Evolutionary conservation across 2,329 filamentous ascomycete genomes (phyloP).

Genomic region (Aspergillus sp.): DNA sequence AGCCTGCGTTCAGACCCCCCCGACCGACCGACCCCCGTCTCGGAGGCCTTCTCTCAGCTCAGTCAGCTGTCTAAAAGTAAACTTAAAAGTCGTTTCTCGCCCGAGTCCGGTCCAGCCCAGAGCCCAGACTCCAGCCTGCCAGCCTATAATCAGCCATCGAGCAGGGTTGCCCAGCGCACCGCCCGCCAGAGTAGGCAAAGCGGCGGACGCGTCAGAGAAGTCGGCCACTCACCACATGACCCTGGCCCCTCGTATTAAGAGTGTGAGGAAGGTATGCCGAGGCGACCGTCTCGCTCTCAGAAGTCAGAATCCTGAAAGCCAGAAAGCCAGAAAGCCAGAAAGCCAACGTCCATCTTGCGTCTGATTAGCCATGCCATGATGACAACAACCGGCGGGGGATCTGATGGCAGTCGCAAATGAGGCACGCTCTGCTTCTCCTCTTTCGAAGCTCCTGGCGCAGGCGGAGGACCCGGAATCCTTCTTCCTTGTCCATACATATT

Average conservation of each 20-base stretch:
- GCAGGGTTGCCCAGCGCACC: neutral
- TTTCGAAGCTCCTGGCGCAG: no score
- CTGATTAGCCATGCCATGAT: neutral
- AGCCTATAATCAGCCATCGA: neutral
- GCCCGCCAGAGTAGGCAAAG: neutral
- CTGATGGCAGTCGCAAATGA: neutral
- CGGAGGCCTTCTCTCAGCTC: neutral
- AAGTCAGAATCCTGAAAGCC: neutral
- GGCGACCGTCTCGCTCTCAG: neutral
- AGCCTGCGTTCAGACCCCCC: no score
- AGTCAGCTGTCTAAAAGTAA: neutral
- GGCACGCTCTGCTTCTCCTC: no score
- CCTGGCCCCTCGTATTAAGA: neutral
- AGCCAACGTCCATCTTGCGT: no score
- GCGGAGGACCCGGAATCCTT: no score
- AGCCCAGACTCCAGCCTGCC: neutral
- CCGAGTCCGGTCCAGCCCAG: neutral
- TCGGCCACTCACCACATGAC: neutral
- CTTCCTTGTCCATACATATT: no score
- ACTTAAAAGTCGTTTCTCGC: neutral
- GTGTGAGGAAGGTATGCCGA: slow-evolving; percentile 4
- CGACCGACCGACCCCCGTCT: no score
- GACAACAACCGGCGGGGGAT: neutral
- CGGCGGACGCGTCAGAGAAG: neutral
- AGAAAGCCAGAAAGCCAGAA: no score